phyloP scores from a whole-genome alignment of 2,329 filamentous ascomycete species.

The Claviceps arundinis region DNA sequence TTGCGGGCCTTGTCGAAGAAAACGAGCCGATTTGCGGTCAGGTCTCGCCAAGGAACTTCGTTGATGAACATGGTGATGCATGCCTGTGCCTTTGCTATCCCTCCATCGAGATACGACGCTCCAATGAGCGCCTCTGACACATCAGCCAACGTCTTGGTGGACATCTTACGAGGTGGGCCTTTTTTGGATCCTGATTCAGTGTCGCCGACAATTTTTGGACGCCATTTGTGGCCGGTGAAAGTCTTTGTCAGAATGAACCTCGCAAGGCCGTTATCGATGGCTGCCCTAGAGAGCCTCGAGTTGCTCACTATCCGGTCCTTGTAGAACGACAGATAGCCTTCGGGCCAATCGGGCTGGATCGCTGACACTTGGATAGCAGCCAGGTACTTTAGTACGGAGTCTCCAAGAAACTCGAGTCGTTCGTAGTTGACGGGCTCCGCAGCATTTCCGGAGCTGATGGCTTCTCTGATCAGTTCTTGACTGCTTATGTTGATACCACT shows the following conservation, averaged over 20 bases:
- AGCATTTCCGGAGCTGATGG: slow-evolving; percentile 55
- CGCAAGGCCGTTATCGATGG: slow-evolving; percentile 51
- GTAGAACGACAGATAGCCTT: slow-evolving; percentile 56
- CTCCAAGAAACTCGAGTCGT: slow-evolving; percentile 74
- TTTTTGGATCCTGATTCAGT: slow-evolving; percentile 3
- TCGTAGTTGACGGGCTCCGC: slow-evolving; percentile 58
- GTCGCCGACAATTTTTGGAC: slow-evolving; percentile 38
- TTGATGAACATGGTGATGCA: slow-evolving; percentile 57
- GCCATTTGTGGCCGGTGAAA: slow-evolving; percentile 64
- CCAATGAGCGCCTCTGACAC: slow-evolving; percentile 79
- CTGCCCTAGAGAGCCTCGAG: slow-evolving; percentile 51
- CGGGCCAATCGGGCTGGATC: slow-evolving; percentile 52
- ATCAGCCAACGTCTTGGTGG: slow-evolving; percentile 74
- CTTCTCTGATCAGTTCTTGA: slow-evolving; percentile 45
- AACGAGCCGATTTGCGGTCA: slow-evolving; percentile 24
- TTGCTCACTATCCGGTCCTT: slow-evolving; percentile 68
- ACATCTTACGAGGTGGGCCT: slow-evolving; percentile 28
- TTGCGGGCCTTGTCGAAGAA: slow-evolving; percentile 30
- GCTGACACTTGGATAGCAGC: slow-evolving; percentile 51
- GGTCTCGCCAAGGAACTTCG: slow-evolving; percentile 39
- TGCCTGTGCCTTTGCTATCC: slow-evolving; percentile 44
- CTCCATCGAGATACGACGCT: slow-evolving; percentile 56
- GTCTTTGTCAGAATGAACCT: slow-evolving; percentile 54
- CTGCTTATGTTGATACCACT: slow-evolving; percentile 35
- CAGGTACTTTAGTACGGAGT: slow-evolving; percentile 66